Evolutionary conservation across 768 basidiomycete genomes (phyloP).

Genomic region (Calocybe indica): DNA sequence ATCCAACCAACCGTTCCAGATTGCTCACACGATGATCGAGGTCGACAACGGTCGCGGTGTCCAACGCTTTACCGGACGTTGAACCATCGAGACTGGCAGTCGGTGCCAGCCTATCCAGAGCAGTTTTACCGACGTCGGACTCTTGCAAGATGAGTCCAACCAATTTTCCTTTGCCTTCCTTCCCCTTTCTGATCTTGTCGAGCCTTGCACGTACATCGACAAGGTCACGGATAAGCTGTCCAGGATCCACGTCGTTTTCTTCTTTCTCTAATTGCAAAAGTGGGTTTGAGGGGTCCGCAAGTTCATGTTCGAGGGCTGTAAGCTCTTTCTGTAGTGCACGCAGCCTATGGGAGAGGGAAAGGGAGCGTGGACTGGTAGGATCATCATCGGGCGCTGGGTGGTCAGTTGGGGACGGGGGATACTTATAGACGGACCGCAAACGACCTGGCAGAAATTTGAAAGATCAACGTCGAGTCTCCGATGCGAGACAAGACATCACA

Average conservation of each 20-base stretch:
- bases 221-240: slow-evolving; percentile 69
- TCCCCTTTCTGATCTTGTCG: slow-evolving; percentile 58
- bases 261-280: slow-evolving; percentile 53
- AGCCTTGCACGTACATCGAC: slow-evolving; percentile 69
- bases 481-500: slow-evolving; percentile 9
- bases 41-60: slow-evolving; percentile 50
- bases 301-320: slow-evolving; percentile 69
- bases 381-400: slow-evolving; percentile 32
- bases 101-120: background rate
- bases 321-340: slow-evolving; percentile 73
- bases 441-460: slow-evolving; percentile 29
- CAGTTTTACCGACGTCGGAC: slow-evolving; percentile 15
- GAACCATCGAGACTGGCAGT: slow-evolving; percentile 6
- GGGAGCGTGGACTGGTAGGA: slow-evolving; percentile 23
- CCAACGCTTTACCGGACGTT: slow-evolving; percentile 2
- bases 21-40: slow-evolving; percentile 82
- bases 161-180: slow-evolving; percentile 60
- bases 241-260: slow-evolving; percentile 60
- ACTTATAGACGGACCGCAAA: slow-evolving; percentile 55
- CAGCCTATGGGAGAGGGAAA: slow-evolving; percentile 54
- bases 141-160: slow-evolving; percentile 49
- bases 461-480: background rate
- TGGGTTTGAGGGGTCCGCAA: slow-evolving; percentile 78
- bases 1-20: slow-evolving; percentile 79
- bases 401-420: slow-evolving; percentile 61